Percentiles rank a stretch among this genome's conserved stretches.
These are phyloP conservation scores for Fusarium xylarioides DNA, from an alignment of 2,329 filamentous ascomycete genomes.

Conservation along the genomic window DNA sequence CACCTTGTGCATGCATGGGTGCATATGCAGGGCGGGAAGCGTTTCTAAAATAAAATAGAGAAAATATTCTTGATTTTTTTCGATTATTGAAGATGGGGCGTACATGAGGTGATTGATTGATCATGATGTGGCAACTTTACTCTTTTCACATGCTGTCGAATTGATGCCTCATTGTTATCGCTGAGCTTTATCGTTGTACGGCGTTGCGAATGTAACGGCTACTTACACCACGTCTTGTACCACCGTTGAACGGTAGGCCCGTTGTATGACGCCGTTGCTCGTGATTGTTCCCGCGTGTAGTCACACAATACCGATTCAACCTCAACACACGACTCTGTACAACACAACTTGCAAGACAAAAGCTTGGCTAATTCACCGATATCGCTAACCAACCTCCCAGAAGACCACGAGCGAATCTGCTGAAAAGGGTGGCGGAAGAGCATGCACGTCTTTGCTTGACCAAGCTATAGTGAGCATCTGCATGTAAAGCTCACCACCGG, in stretches of 20 bases:
- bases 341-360: neutral
- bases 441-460: neutral
- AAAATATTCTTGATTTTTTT: neutral
- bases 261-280: conserved; percentile 1
- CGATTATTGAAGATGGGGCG: neutral
- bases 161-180: neutral
- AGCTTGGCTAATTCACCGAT: neutral
- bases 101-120: conserved; percentile 13
- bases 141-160: neutral
- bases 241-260: neutral
- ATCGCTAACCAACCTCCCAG: neutral
- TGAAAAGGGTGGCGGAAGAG: neutral
- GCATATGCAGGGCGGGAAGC: conserved; percentile 1
- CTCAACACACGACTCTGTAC: neutral
- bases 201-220: neutral
- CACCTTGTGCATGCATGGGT: neutral
- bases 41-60: conserved; percentile 4
- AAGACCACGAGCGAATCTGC: too few species aligned
- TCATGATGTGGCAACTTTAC: neutral
- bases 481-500: neutral
- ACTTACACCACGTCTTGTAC: neutral
- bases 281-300: neutral
- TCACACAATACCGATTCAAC: neutral
- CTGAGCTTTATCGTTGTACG: too few species aligned
- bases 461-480: neutral